Conservation (phyloP, 176 grass and related monocot genomes). For the Phoenix dactylifera region DNA sequence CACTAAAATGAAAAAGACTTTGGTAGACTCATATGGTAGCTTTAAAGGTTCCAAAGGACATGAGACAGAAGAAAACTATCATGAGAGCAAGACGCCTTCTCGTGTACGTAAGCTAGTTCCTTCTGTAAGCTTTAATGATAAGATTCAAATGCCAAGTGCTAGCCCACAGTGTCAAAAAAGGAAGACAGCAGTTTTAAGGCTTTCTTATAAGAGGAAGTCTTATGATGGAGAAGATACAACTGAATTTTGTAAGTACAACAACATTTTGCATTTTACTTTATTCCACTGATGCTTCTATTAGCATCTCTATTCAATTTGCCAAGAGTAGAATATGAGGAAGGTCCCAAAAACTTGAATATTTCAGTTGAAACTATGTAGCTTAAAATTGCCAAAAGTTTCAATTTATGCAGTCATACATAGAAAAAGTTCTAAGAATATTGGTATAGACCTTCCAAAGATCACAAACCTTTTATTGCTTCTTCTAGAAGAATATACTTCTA, state of each 20-base stretch:
- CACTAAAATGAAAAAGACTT: conserved; percentile 14
- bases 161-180: conserved; percentile 48
- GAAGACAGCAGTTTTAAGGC: conserved; percentile 63
- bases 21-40: conserved; percentile 37
- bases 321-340: too few species aligned
- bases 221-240: conserved; percentile 43
- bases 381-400: too few species aligned
- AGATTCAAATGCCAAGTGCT: conserved; percentile 32
- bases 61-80: conserved; percentile 48
- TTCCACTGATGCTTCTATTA: too few species aligned
- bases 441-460: too few species aligned
- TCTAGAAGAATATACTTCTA: too few species aligned
- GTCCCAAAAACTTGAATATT: too few species aligned
- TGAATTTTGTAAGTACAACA: conserved; percentile 46
- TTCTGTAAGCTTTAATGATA: conserved; percentile 85
- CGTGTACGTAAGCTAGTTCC: conserved; percentile 48
- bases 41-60: conserved; percentile 49
- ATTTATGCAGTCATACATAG: too few species aligned
- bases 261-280: neutral
- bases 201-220: conserved; percentile 84
- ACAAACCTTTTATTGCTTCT: too few species aligned
- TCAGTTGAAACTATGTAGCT: too few species aligned
- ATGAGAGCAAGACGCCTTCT: conserved; percentile 42
- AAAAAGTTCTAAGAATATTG: too few species aligned
- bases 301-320: too few species aligned